Evolutionary conservation across 768 basidiomycete genomes (phyloP), one percentile per base, ranked within the genome.

Genomic region (Rhizopogon vinicolor): DNA sequence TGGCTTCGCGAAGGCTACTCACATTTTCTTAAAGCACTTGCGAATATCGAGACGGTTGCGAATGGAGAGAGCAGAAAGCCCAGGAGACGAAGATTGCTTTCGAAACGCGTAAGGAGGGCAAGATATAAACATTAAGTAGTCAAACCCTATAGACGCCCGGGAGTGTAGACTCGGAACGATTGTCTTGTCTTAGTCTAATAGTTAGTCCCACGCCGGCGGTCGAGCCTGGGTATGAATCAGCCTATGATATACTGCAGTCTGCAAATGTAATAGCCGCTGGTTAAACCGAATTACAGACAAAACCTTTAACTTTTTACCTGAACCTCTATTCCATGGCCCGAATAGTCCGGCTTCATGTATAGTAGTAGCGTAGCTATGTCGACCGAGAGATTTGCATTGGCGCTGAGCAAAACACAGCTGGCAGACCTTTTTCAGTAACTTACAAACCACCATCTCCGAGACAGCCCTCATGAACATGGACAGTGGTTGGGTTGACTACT

Each of bases 21-120:
- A 10, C 25, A 16, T 37, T 5, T 25, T 41, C 19, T 28, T 25
- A 25, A 51, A 87, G 87, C 44, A 75, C 78, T 13, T 93, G 91
- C 63, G 90, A 92, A 69, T 93, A 91, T 64, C 70, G 72, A 33
- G 71, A 77, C 3, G 84, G 81, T 12, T 94, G 92, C 63, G 92
- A 94, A 72, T 94, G 91, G 91, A 75, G 90, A 58, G 74, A 73
- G 45, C 54, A 60, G 44, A 77, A 75, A 58, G 84, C 83, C 22
- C 60, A 68, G 55, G 82, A 83, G 28, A 52, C 19, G 2, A 44
- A 31, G 13, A 9, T 31, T 28, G 46, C 41, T 14, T 31, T 54
- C 12, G 35, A 55, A 44, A 49, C 22, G 48, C 48, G 35, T 25
- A 49, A 25, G 48, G 48, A 42, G 19, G 22, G 4, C 41, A 13